Base-by-base conservation (phyloP, 352 stramenopile species). In the Globisporangium ultimum region DNA sequence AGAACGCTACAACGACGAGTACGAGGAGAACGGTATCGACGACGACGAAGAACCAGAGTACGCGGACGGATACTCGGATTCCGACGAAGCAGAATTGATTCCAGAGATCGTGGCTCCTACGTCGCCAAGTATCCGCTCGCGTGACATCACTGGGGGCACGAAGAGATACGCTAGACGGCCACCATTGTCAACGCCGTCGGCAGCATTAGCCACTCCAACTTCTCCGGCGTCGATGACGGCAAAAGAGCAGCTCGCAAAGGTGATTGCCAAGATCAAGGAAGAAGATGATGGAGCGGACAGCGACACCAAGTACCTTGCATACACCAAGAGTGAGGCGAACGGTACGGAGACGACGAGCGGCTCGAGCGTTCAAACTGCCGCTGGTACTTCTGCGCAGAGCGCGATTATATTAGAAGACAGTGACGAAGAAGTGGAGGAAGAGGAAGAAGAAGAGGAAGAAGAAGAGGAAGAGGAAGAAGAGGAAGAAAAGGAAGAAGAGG, bases 401-500 rank as follows among this genome's bases (percentile, higher is more conserved):
- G 80, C 77, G 1, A 88, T 89, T 18, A 66, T 84, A 0, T 50
- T 89, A 46, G 76, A 83, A 54, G 76, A 81, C 28, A 87, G 74
- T 14, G 80, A 76, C 36, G 68, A 75, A 47, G 54, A 70, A 12
- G 22, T 61, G 21, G 57, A 64, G 20, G 47, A 70, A 40, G 56
- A 68, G 38, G 40, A 58, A 17, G 15, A 57, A 41, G 34, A 32
- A 55, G 45, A n/a, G n/a, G n/a, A n/a, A n/a, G n/a, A n/a, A n/a
- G n/a, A n/a, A n/a, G n/a, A n/a, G n/a, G n/a, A 59, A 47, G 42
- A 60, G 1, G 64, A 68, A 7, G 62, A 62, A 1, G 61, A 66
- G 4, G 62, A 69, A 7, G 64, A 67, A 2, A 58, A 70, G 0
- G 53, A 63, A 7, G 63, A 70, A 7, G 63, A 62, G 5, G 50